These are phyloP conservation scores for Dryadomyces quercivorus DNA, from an alignment of 2,329 filamentous ascomycete species.

Conservation along the genomic window DNA sequence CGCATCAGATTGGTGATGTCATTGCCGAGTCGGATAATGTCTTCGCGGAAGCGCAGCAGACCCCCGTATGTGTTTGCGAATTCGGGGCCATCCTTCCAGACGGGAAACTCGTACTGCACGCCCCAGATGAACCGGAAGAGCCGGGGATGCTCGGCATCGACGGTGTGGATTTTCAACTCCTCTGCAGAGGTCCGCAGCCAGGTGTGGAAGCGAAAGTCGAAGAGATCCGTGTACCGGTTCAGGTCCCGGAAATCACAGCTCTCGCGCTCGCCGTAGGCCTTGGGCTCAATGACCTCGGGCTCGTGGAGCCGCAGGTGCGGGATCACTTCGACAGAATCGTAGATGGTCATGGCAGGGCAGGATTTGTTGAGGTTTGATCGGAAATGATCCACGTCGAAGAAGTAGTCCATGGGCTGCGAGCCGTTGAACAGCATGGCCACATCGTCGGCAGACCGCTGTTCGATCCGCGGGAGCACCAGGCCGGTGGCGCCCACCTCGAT, in stretches of 20 bases:
- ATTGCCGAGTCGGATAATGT: conserved; percentile 28
- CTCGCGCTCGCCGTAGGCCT: conserved; percentile 24
- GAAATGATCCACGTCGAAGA: conserved; percentile 35
- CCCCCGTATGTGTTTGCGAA: conserved; percentile 31
- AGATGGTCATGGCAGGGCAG: conserved; percentile 32
- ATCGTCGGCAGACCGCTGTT: conserved; percentile 27
- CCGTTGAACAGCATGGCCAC: conserved; percentile 29
- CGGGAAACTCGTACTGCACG: conserved; percentile 32
- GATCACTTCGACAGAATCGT: conserved; percentile 24
- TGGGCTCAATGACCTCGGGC: conserved; percentile 28
- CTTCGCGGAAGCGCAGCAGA: conserved; percentile 27
- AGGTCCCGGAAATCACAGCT: conserved; percentile 27
- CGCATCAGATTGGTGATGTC: conserved; percentile 23
- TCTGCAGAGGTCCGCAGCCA: conserved; percentile 20
- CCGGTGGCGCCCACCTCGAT: conserved; percentile 34
- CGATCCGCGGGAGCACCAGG: conserved; percentile 31
- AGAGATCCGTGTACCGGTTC: conserved; percentile 27
- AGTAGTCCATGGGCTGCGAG: conserved; percentile 28
- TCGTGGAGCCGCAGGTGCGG: conserved; percentile 20
- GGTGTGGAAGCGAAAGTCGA: conserved; percentile 21
- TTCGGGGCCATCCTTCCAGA: conserved; percentile 32
- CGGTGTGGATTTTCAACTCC: conserved; percentile 10
- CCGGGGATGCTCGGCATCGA: conserved; percentile 19
- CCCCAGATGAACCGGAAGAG: conserved; percentile 30
- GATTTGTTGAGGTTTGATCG: conserved; percentile 20